These are phyloP conservation scores for Yamadazyma laniorum DNA, from an alignment of 805 yeast genomes.

Conservation along the genomic window DNA sequence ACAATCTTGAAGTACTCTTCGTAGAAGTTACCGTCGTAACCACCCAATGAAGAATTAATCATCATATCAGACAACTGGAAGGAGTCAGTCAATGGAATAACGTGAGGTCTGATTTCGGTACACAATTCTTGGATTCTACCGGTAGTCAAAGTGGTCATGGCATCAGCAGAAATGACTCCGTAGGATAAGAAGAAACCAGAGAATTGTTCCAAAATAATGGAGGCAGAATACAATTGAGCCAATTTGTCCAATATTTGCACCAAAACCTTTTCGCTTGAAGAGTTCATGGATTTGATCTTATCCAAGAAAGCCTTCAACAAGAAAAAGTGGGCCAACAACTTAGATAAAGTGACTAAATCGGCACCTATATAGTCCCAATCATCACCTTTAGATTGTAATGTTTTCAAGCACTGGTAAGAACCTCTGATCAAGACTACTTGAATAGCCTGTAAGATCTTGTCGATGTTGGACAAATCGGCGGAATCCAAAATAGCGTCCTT, in stretches of 20 bases:
- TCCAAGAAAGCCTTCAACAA: conserved; percentile 31
- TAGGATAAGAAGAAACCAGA: conserved; percentile 37
- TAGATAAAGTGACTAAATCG: conserved; percentile 39
- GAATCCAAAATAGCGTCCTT: conserved; percentile 29
- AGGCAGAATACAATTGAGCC: conserved; percentile 32
- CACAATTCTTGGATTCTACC: conserved; percentile 32
- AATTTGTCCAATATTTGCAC: conserved; percentile 31
- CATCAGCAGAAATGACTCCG: conserved; percentile 29
- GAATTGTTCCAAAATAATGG: conserved; percentile 32
- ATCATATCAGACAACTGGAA: conserved; percentile 44
- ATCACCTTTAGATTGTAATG: conserved; percentile 24
- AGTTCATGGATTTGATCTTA: conserved; percentile 22
- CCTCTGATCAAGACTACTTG: conserved; percentile 40
- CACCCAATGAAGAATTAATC: conserved; percentile 43
- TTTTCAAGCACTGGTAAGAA: conserved; percentile 26
- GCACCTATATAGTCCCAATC: conserved; percentile 39
- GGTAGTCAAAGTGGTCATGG: conserved; percentile 27
- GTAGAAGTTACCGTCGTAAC: conserved; percentile 43
- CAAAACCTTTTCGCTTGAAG: conserved; percentile 21
- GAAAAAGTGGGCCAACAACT: conserved; percentile 44
- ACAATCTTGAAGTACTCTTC: conserved; percentile 41
- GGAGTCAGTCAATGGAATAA: conserved; percentile 42
- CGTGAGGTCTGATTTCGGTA: conserved; percentile 39
- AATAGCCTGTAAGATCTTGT: conserved; percentile 34
- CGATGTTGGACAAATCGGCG: conserved; percentile 27